Evolutionary conservation across 805 yeast genomes (phyloP).

Genomic region (Ogataea glucozyma): DNA sequence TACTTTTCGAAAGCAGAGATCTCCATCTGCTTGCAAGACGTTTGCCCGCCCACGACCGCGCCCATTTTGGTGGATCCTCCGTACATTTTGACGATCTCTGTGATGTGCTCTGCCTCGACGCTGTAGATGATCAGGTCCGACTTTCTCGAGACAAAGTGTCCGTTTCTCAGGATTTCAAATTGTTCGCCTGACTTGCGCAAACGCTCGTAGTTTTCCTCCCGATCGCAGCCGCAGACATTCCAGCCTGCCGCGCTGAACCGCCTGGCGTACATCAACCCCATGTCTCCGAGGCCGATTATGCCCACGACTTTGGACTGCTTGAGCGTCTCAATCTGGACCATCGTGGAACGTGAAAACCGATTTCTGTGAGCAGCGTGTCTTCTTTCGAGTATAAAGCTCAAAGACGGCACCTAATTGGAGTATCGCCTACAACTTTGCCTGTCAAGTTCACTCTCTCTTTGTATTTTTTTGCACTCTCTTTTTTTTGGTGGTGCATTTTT

Average conservation of each 20-base stretch:
- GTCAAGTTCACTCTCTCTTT: no score
- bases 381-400: no score
- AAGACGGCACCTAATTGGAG: no score
- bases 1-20: conserved; percentile 77
- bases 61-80: conserved; percentile 89
- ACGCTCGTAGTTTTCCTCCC: conserved; percentile 60
- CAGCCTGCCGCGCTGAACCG: conserved; percentile 81
- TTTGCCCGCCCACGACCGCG: conserved; percentile 96
- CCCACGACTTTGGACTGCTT: conserved; percentile 62
- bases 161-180: conserved; percentile 68
- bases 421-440: no score
- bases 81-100: conserved; percentile 66
- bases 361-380: no score
- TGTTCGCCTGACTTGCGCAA: conserved; percentile 40
- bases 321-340: conserved; percentile 16
- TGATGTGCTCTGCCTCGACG: conserved; percentile 89
- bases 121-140: conserved; percentile 86
- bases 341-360: not conserved
- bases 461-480: not conserved
- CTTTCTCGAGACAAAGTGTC: conserved; percentile 77
- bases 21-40: conserved; percentile 92
- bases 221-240: conserved; percentile 86
- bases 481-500: not conserved
- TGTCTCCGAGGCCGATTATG: conserved; percentile 94
- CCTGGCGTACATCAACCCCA: conserved; percentile 88